Evolutionary conservation across 164 flowering plant species (phyloP).

Genomic region (Saururus chinensis): DNA sequence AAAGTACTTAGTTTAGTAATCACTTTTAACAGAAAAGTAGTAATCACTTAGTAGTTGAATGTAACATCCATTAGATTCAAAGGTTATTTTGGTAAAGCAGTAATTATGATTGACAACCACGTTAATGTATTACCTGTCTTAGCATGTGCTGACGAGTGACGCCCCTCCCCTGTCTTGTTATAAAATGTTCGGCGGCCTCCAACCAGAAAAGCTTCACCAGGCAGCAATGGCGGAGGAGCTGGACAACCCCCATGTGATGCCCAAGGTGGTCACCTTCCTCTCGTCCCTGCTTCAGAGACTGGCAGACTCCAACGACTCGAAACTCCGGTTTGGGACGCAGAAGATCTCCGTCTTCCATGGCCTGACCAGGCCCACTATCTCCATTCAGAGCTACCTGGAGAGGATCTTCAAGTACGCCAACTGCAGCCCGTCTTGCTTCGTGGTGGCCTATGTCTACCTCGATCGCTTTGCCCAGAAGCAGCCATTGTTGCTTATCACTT

Average conservation of each 20-base stretch:
- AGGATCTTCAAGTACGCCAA: constrained; percentile 59
- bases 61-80: no score
- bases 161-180: no score
- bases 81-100: no score
- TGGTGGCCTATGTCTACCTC: constrained; percentile 51
- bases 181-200: no score
- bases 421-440: constrained; percentile 61
- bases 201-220: neutral
- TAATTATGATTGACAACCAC: no score
- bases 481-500: constrained; percentile 32
- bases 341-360: constrained; percentile 45
- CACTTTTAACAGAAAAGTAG: no score
- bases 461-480: constrained; percentile 36
- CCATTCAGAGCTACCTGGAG: constrained; percentile 40
- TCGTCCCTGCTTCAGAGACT: constrained; percentile 32
- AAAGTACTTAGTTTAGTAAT: no score
- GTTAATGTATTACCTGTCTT: no score
- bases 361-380: constrained; percentile 34
- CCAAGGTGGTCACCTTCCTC: constrained; percentile 22
- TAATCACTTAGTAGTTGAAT: no score
- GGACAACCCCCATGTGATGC: constrained; percentile 13
- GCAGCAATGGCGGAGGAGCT: constrained; percentile 14
- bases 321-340: constrained; percentile 5
- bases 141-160: no score
- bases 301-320: constrained; percentile 27